Base-by-base conservation (phyloP, 192 early-diverging fungal genomes). In the Helicostylum pulchrum region DNA sequence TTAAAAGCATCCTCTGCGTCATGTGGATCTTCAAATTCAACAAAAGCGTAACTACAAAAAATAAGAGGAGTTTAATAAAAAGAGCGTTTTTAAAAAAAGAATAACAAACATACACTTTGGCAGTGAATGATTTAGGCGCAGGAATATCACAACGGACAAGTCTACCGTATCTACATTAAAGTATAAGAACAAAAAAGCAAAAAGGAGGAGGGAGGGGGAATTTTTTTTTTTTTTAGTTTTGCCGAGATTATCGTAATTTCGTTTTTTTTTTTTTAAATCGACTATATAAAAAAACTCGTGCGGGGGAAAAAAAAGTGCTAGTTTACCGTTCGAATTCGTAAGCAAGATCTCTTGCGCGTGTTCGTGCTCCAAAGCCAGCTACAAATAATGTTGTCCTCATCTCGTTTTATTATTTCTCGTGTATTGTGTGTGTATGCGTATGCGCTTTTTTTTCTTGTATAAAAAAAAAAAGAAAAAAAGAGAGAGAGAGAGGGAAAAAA, bases 1-100 rank as follows among this genome's bases (percentile, higher is more conserved):
- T 94, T 81, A 63, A 86, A 94, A n/a, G 96, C 94, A 72, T 96
- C 94, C 19, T 87, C 90, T 21, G 93, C 92, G 72, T 98, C 96
- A 51, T 90, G 81, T 64, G 82, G 76, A 72, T 96, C 91, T 67
- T 95, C 93, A 75, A 89, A 96, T 81, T 98, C 96, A 47, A 96
- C 88, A 85, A 96, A 98, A 12, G 96, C 94, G 82, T 90, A 96
- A 48, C 91, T 94, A 64, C 44, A 32, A 42, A 34, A 12, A 50
- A 43, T 26, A 39, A 6, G 36, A 9, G 36, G 26, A 26, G 26
- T 26, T 26, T 26, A 39, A 39, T 39, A 39, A 39, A 39, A n/a
- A n/a, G n/a, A n/a, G n/a, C n/a, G n/a, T n/a, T n/a, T n/a, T n/a
- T n/a, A 39, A 39, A 39, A 39, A 39, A 39, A 39, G 9, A 39